These are phyloP conservation scores for Termitomyces sp. DNA, from an alignment of 768 basidiomycete species.

Conservation along the genomic window DNA sequence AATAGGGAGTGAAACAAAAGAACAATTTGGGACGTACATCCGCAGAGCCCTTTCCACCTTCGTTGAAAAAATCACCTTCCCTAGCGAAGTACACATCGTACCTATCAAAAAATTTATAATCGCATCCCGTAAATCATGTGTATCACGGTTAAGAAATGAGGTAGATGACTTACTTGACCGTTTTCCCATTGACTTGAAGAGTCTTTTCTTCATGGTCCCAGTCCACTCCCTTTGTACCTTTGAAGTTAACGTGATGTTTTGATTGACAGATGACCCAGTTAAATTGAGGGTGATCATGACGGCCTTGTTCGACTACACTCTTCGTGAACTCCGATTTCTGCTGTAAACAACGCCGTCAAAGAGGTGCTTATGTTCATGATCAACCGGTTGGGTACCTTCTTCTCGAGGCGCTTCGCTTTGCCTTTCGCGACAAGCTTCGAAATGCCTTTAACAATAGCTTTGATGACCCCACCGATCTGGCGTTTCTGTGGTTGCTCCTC, in stretches of 20 bases:
- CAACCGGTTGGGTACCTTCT: not conserved
- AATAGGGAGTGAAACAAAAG: not conserved
- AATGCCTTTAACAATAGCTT: not conserved
- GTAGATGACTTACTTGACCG: not conserved
- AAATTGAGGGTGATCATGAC: conserved; percentile 1
- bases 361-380: not conserved
- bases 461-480: not conserved
- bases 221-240: conserved; percentile 16
- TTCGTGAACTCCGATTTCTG: not conserved
- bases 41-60: not conserved
- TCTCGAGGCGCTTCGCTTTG: not conserved
- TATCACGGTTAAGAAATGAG: not conserved
- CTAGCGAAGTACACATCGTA: not conserved
- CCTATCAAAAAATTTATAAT: not conserved
- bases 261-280: conserved; percentile 17
- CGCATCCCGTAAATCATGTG: not conserved
- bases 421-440: not conserved
- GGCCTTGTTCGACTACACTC: conserved; percentile 1
- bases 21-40: not conserved
- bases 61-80: not conserved
- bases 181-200: conserved; percentile 8
- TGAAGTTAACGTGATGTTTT: conserved; percentile 14
- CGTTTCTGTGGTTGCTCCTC: not conserved
- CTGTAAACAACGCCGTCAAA: not conserved
- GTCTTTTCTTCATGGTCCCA: conserved; percentile 19